These are phyloP conservation scores for Drechslerella coelobrocha DNA, from an alignment of 2,329 filamentous ascomycete genomes.

Conservation along the genomic window DNA sequence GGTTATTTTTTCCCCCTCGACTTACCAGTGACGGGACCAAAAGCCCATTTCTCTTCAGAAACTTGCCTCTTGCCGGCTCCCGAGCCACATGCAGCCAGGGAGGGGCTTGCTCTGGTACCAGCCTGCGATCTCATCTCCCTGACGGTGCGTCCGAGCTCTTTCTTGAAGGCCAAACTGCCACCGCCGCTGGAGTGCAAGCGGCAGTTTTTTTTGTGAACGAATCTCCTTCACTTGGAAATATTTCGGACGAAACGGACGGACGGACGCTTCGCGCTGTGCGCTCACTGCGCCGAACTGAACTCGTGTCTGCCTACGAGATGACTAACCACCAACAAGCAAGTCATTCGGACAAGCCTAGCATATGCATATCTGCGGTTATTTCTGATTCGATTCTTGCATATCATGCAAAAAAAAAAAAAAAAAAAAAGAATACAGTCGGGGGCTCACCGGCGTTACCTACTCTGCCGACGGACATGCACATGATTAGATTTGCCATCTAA, in stretches of 20 bases:
- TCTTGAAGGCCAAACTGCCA: slow-evolving; percentile 1
- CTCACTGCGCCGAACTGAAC: background rate
- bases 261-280: slow-evolving; percentile 2
- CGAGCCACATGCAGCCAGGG: background rate
- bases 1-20: background rate
- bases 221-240: slow-evolving; percentile 4
- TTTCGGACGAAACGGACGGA: slow-evolving; percentile 6
- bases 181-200: slow-evolving; percentile 30
- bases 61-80: background rate
- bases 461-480: background rate
- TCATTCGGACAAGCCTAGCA: slow-evolving; percentile 1
- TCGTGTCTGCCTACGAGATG: slow-evolving; percentile 5
- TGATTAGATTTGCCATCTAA: background rate
- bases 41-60: background rate
- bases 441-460: background rate
- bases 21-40: background rate
- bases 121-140: slow-evolving; percentile 27
- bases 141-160: slow-evolving; percentile 46
- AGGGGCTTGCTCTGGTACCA: background rate
- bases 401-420: background rate
- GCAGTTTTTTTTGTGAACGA: slow-evolving; percentile 24
- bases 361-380: slow-evolving; percentile 1
- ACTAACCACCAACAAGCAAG: slow-evolving; percentile 6
- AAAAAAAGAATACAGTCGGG: too few relatives aligned
- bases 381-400: slow-evolving; percentile 8